Percentiles rank a stretch among this genome's conserved stretches.
Conservation (phyloP, 768 basidiomycete species). For the Tylopilus felleus region DNA sequence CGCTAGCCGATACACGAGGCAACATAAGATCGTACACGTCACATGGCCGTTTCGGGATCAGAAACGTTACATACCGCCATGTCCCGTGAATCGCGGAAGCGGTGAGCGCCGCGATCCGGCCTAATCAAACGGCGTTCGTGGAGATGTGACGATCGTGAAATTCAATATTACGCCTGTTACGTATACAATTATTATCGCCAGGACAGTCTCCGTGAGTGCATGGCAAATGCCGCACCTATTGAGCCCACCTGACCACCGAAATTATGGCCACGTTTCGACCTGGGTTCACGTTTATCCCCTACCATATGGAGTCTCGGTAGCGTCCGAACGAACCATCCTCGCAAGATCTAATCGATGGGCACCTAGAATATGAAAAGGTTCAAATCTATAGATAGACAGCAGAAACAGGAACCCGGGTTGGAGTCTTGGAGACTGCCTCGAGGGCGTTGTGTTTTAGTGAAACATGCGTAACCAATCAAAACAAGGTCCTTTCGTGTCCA, state of each 20-base stretch:
- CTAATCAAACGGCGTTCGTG: slow-evolving; percentile 25
- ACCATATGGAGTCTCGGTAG: slow-evolving; percentile 13
- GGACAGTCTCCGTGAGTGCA: slow-evolving; percentile 13
- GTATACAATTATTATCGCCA: slow-evolving; percentile 20
- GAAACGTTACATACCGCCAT: slow-evolving; percentile 25
- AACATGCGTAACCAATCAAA: slow-evolving; percentile 21
- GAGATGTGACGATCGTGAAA: slow-evolving; percentile 21
- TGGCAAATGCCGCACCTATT: slow-evolving; percentile 9
- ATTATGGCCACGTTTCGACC: slow-evolving; percentile 5
- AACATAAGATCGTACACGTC: slow-evolving; percentile 28
- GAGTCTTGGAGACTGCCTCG: slow-evolving; percentile 17
- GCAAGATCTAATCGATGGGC: slow-evolving; percentile 15
- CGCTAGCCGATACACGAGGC: slow-evolving; percentile 29
- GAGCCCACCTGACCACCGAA: slow-evolving; percentile 15
- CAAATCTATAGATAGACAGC: slow-evolving; percentile 29
- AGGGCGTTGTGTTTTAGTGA: slow-evolving; percentile 20
- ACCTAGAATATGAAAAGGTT: background rate
- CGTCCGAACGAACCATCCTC: slow-evolving; percentile 16
- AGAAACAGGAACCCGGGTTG: slow-evolving; percentile 27
- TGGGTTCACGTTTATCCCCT: slow-evolving; percentile 16
- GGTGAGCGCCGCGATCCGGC: slow-evolving; percentile 22
- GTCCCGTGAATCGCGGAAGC: slow-evolving; percentile 25
- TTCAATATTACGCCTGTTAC: slow-evolving; percentile 15
- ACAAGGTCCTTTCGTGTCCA: slow-evolving; percentile 1
- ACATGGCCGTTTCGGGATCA: slow-evolving; percentile 29